These are phyloP conservation scores for Rhodomyrtus tomentosa DNA, from an alignment of 345 rosid species.

Conservation along the genomic window DNA sequence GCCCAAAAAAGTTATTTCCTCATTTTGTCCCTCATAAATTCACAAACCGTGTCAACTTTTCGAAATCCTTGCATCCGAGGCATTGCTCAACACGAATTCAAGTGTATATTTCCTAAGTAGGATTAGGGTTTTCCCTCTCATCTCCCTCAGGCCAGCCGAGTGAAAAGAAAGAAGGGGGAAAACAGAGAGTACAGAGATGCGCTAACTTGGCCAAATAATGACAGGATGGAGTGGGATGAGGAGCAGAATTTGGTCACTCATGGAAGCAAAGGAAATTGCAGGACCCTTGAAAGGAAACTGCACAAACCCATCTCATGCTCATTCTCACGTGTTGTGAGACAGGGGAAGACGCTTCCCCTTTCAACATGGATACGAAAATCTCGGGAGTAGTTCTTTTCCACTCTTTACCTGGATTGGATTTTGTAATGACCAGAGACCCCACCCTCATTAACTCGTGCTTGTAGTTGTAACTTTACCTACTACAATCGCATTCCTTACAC, in stretches of 20 bases:
- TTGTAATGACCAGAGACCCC: neutral
- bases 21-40: neutral
- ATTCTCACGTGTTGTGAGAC: neutral
- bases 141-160: neutral
- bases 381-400: neutral
- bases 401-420: neutral
- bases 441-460: neutral
- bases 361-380: neutral
- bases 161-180: neutral
- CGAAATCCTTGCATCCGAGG: neutral
- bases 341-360: neutral
- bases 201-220: neutral
- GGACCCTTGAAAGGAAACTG: neutral
- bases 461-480: neutral
- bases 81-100: neutral
- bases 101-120: neutral
- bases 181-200: neutral
- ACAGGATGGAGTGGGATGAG: neutral
- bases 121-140: neutral
- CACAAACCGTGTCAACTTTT: neutral
- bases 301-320: neutral
- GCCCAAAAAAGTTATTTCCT: neutral
- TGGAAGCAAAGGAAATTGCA: neutral
- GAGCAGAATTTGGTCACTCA: neutral
- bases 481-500: neutral